Conservation (phyloP, 306 rosid genomes). For the Erythrophleum fordii region DNA sequence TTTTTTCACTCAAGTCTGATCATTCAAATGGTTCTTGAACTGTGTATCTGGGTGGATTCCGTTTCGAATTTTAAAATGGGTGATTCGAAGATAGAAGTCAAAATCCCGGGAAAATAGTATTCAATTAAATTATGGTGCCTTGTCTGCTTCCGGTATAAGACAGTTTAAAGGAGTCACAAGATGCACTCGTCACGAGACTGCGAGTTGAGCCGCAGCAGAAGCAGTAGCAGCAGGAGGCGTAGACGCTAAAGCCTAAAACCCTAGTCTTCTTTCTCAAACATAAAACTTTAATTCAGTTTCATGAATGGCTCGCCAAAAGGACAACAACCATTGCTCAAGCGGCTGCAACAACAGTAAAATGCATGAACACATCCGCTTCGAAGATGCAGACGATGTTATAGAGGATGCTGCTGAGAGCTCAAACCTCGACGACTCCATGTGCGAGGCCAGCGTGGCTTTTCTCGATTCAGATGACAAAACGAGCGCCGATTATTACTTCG, state of each 20-base stretch:
- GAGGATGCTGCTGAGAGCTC: constrained; percentile 68
- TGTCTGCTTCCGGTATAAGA: neutral
- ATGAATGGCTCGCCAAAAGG: constrained; percentile 73
- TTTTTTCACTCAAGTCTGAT: no score
- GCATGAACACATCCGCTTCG: constrained; percentile 57
- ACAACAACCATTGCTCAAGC: constrained; percentile 38
- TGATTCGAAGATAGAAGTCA: no score
- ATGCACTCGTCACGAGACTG: no score
- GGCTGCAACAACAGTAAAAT: constrained; percentile 38
- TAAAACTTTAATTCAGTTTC: neutral
- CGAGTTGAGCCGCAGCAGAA: neutral
- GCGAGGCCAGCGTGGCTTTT: constrained; percentile 38
- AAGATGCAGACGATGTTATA: constrained; percentile 62
- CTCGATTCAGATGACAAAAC: constrained; percentile 72
- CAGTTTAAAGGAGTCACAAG: no score
- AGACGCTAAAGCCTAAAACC: neutral
- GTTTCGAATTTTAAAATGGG: no score
- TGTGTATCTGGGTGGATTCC: no score
- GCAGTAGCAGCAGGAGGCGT: no score
- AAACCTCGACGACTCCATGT: constrained; percentile 84
- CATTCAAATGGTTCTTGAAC: no score
- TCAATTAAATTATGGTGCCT: neutral
- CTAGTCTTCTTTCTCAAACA: neutral
- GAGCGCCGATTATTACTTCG: constrained; percentile 97
- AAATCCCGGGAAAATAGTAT: no score